A percentile compares a stretch with the other conserved stretches of the same genome.
Evolutionary conservation across 306 rosid genomes (phyloP).

Genomic region (Quercus engelmannii): DNA sequence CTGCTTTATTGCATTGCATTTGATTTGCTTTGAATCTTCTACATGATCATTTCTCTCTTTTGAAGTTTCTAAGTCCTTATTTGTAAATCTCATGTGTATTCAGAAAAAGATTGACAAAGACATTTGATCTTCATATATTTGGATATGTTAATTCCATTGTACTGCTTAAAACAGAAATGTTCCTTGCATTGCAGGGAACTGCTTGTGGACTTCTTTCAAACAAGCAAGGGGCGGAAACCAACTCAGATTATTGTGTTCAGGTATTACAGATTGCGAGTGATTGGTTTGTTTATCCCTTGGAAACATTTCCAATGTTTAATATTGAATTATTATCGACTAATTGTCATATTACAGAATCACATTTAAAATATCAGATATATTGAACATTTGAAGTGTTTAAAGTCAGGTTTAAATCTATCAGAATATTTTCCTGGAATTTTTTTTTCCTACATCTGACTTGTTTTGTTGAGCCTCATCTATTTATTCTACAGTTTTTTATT

Average conservation of each 20-base stretch:
- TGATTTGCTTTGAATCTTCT: neutral
- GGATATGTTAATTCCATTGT: constrained; percentile 2
- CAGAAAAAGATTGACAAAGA: neutral
- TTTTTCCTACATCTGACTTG: neutral
- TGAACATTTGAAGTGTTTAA: neutral
- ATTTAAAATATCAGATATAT: neutral
- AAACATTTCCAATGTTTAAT: neutral
- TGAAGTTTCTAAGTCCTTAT: neutral
- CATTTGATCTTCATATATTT: neutral
- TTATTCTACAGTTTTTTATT: neutral
- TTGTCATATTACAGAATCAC: neutral
- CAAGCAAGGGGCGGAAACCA: constrained; percentile 69
- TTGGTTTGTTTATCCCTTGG: neutral
- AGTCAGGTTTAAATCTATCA: neutral
- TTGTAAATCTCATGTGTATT: neutral
- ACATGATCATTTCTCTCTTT: neutral
- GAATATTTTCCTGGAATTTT: neutral
- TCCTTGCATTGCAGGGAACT: constrained; percentile 65
- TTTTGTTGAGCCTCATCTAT: neutral
- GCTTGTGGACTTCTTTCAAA: constrained; percentile 70
- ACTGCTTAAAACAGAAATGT: constrained; percentile 7
- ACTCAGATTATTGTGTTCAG: constrained; percentile 86
- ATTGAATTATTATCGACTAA: neutral
- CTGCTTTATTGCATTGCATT: neutral
- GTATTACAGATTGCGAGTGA: constrained; percentile 31